These are phyloP conservation scores for Tricholoma furcatifolium DNA, from an alignment of 768 basidiomycete species.

Conservation along the genomic window DNA sequence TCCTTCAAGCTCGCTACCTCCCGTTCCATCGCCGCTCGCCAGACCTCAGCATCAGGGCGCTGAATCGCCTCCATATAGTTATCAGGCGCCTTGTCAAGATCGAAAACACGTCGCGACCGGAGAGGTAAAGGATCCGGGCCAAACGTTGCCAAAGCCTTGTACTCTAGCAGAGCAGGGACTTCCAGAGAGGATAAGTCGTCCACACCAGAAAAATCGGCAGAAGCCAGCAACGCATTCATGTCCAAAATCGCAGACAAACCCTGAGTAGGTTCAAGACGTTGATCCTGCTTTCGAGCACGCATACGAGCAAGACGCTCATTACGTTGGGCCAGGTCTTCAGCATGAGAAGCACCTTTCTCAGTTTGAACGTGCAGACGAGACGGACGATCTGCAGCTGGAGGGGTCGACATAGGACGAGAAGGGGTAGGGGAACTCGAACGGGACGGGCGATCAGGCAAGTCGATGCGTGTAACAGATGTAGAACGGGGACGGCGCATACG, in stretches of 20 bases:
- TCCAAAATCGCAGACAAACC: neutral
- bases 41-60: too few species aligned
- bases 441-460: neutral
- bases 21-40: too few species aligned
- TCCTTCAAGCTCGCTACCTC: too few species aligned
- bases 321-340: neutral
- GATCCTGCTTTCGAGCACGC: too few species aligned
- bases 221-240: neutral
- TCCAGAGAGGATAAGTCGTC: neutral
- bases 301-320: too few species aligned
- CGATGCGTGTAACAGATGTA: neutral
- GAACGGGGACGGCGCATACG: neutral
- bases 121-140: too few species aligned
- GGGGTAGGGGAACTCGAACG: neutral
- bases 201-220: neutral
- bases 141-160: neutral
- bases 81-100: too few species aligned
- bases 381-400: neutral
- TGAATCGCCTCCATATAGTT: too few species aligned
- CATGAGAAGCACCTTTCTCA: neutral
- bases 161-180: neutral
- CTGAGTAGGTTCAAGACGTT: neutral
- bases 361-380: too few species aligned
- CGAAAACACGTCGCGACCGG: slow-evolving; percentile 31
- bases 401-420: neutral